Base-by-base conservation (phyloP, 192 early-diverging fungal species). In the Dissophora ornata region DNA sequence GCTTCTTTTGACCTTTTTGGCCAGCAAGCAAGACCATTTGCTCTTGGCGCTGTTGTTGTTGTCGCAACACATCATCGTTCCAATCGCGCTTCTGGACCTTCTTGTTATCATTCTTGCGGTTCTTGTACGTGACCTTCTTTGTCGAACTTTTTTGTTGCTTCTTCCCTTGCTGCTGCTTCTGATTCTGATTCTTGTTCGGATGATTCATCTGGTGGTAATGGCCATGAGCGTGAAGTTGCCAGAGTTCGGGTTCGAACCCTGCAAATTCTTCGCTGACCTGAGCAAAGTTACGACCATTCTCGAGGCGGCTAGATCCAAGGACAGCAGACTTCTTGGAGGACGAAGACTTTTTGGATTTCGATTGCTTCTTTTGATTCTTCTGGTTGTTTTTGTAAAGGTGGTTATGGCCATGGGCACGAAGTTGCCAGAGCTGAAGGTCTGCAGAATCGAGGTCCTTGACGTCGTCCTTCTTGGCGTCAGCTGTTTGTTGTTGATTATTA, bases 221-320 rank as follows among this genome's bases (percentile, higher is more conserved):
- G 8, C 69, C 69, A 18, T 73, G 61, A 1, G 69, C 54, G 10
- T 55, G 69, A 10, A 73, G 69, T 18, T 73, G 69, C 69, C 69
- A 73, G 19, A 73, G 40, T 24, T 73, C 69, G 29, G 69, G 69
- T 25, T 63, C 48, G 11, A 61, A 55, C 1, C 19, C 69, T 1
- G 29, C 61, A 24, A 59, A 16, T 11, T 41, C 67, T 9, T 52
- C 19, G 7, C 41, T 40, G 24, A 28, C 62, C 26, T 28, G 25
- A 2, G 50, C 44, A 10, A 45, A n/a, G 44, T 45, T 45, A 16
- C 44, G 44, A n/a, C 44, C 44, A n/a, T n/a, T n/a, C n/a, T n/a
- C n/a, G n/a, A 38, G 7, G 36, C 36, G 36, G 36, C 36, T 38
- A n/a, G n/a, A n/a, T n/a, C n/a, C n/a, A n/a, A n/a, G n/a, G n/a